These are phyloP conservation scores for Rhizopogon vesiculosus DNA, from an alignment of 768 basidiomycete genomes.

Conservation along the genomic window DNA sequence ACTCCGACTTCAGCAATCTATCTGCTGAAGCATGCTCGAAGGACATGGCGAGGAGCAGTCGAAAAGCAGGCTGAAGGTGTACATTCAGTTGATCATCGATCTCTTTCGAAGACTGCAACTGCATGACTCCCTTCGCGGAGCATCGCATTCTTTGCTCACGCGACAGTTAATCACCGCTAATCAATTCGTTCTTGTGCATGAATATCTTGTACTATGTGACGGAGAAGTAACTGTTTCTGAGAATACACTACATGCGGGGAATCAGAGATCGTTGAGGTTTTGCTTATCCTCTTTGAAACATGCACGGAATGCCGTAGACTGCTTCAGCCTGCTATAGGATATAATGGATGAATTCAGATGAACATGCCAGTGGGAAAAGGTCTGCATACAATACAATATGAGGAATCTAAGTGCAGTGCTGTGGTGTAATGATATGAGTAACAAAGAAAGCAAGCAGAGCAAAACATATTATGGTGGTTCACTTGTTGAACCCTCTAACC, in stretches of 20 bases:
- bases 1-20: conserved; percentile 74
- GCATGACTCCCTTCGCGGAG: background rate
- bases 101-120: background rate
- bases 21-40: conserved; percentile 59
- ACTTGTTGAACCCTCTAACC: background rate
- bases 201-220: background rate
- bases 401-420: background rate
- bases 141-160: background rate
- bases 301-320: no score
- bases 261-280: no score
- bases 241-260: no score
- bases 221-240: no score
- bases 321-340: background rate
- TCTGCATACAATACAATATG: conserved; percentile 3
- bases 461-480: background rate
- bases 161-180: background rate
- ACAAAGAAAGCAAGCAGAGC: background rate
- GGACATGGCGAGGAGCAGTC: conserved; percentile 21
- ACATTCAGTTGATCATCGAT: background rate
- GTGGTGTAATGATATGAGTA: background rate
- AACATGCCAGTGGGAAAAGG: background rate
- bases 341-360: background rate
- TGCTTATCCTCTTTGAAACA: no score
- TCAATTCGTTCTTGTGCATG: background rate
- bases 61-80: background rate